phyloP scores from a whole-genome alignment of 148 eudicot species.

The Chenopodium suecicum region DNA sequence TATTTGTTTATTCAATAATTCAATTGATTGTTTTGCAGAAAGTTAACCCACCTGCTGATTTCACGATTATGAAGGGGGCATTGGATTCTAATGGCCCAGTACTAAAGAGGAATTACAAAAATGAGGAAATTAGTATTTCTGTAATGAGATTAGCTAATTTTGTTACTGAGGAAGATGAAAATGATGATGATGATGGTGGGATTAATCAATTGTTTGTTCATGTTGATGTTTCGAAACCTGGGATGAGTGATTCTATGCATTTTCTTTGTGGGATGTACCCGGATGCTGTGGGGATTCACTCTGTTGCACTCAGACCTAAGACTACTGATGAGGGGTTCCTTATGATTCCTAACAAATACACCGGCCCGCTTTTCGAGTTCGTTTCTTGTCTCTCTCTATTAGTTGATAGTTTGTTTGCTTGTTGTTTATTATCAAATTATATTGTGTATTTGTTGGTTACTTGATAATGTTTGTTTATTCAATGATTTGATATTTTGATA shows the following conservation, averaged over 20 bases:
- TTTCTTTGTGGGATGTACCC: slow-evolving; percentile 91
- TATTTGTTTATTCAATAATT: slow-evolving; percentile 4
- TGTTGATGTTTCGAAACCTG: slow-evolving; percentile 70
- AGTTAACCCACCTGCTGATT: slow-evolving; percentile 66
- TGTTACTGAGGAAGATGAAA: slow-evolving; percentile 28
- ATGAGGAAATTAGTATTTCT: slow-evolving; percentile 73
- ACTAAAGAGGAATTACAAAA: slow-evolving; percentile 48
- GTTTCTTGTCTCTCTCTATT: slow-evolving; percentile 19
- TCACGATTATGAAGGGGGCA: slow-evolving; percentile 69
- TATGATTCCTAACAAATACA: slow-evolving; percentile 45
- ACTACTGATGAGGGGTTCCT: slow-evolving; percentile 42
- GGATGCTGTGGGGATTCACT: slow-evolving; percentile 90
- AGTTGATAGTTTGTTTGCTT: not conserved
- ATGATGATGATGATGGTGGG: slow-evolving; percentile 50
- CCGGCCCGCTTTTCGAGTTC: slow-evolving; percentile 80
- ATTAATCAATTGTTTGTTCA: slow-evolving; percentile 85
- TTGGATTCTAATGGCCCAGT: slow-evolving; percentile 73
- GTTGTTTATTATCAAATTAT: not conserved
- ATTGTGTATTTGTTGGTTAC: not conserved
- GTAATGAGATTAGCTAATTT: slow-evolving; percentile 77
- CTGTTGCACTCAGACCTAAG: slow-evolving; percentile 78
- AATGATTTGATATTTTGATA: not conserved
- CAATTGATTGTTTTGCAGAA: slow-evolving; percentile 45
- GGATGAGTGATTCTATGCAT: slow-evolving; percentile 53
- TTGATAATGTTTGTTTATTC: not conserved